Conservation (phyloP, 495 filamentous ascomycete species). For the Clavariopsis aquatica region DNA sequence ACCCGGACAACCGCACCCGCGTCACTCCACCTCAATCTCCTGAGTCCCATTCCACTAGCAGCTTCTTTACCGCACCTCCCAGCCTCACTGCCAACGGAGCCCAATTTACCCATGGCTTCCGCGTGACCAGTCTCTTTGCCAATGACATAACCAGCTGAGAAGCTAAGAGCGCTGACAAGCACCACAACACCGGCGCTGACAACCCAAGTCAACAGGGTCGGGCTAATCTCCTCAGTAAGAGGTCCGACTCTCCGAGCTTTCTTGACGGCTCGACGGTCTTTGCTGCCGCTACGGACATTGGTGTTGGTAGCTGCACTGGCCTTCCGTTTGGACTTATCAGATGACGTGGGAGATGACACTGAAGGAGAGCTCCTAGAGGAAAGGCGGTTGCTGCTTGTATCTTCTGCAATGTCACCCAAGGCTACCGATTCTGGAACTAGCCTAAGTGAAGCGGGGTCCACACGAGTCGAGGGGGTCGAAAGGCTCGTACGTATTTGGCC, state of each 20-base stretch:
- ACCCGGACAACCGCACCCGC: conserved; percentile 23
- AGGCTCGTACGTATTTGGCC: conserved; percentile 38
- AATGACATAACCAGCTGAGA: conserved; percentile 88
- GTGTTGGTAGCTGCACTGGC: conserved; percentile 14
- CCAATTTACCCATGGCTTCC: conserved; percentile 53
- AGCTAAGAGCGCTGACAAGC: conserved; percentile 85
- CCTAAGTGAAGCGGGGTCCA: conserved; percentile 58
- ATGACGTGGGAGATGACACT: conserved; percentile 24
- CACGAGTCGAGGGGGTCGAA: conserved; percentile 33
- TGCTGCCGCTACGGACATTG: conserved; percentile 29
- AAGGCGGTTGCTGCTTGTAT: conserved; percentile 33
- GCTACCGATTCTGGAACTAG: conserved; percentile 78
- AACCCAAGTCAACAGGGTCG: conserved; percentile 87
- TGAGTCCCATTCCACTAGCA: conserved; percentile 39
- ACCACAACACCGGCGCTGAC: conserved; percentile 91
- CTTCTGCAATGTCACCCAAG: conserved; percentile 50
- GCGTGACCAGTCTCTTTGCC: conserved; percentile 77
- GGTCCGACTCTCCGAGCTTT: conserved; percentile 38
- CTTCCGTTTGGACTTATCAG: conserved; percentile 42
- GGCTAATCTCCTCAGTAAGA: conserved; percentile 53
- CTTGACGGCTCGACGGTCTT: conserved; percentile 36
- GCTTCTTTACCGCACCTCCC: conserved; percentile 44
- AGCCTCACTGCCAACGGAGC: conserved; percentile 45
- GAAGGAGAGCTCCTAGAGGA: conserved; percentile 31
- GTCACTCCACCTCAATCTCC: conserved; percentile 40